These are phyloP conservation scores for Leccinum glutinopallens DNA, from an alignment of 1,284 basidiomycete genomes.

Conservation along the genomic window DNA sequence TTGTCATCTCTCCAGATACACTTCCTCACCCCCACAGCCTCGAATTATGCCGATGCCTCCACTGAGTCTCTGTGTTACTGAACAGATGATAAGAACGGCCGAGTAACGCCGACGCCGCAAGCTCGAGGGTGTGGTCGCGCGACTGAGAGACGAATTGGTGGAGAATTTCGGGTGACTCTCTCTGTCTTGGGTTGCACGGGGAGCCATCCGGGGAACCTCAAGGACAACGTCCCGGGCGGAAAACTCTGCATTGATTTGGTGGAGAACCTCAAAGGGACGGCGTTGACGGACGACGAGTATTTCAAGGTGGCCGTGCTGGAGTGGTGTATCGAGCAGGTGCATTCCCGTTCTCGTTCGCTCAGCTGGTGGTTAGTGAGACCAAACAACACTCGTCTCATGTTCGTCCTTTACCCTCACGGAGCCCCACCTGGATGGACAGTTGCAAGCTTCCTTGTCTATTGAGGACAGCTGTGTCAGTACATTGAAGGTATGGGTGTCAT, in stretches of 20 bases:
- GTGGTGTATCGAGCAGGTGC: slow-evolving; percentile 91
- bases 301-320: slow-evolving; percentile 88
- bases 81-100: slow-evolving; percentile 9
- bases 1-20: neutral
- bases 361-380: neutral
- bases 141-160: slow-evolving; percentile 38
- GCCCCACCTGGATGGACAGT: no score
- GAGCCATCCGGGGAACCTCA: slow-evolving; percentile 69
- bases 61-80: neutral
- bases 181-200: neutral
- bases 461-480: slow-evolving; percentile 53
- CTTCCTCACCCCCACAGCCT: neutral
- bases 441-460: slow-evolving; percentile 89
- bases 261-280: slow-evolving; percentile 79
- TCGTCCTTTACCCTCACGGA: neutral
- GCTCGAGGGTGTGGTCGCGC: slow-evolving; percentile 34
- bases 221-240: slow-evolving; percentile 94
- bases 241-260: slow-evolving; percentile 94
- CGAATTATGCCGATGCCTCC: neutral
- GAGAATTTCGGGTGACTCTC: slow-evolving; percentile 60
- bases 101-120: slow-evolving; percentile 26
- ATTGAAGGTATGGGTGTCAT: no score
- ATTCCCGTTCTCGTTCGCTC: neutral
- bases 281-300: slow-evolving; percentile 82
- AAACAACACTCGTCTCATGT: neutral